Base-by-base conservation (phyloP, 1,284 basidiomycete species). In the Ceraceosorus guamensis region DNA sequence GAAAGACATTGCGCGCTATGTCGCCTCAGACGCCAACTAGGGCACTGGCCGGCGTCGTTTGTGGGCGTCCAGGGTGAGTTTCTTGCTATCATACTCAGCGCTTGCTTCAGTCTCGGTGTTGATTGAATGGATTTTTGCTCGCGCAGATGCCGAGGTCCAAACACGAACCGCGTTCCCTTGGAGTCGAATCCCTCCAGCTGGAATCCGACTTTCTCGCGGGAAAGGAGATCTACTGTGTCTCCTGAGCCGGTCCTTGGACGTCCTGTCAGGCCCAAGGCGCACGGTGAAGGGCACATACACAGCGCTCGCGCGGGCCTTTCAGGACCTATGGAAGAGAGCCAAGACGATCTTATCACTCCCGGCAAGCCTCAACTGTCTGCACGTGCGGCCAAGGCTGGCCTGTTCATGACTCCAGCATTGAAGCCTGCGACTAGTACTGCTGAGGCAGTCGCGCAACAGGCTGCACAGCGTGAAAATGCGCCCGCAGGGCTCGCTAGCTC, bases 1-100 rank as follows among this genome's bases (percentile, higher is more conserved):
- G 63, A 45, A 63, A 58, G 61, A 69, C 66, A 8, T 53, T 69
- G 30, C 60, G 61, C 16, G 67, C 59, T 2, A 41, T 24, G 37
- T 67, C 65, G 46, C 67, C 67, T 10, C 5, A 49, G 1, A 60
- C 58, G 54, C 56, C 52, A 14, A 16, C 33, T 11, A 0, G 10
- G 5, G 18, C 51, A 13, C n/a, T 53, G 32, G 7, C n/a, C 16
- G 13, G 33, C 39, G 18, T 37, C 18, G 44, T 46, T 16, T 53
- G 52, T 30, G 52, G 52, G 5, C 52, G 52, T 16, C 39, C 39
- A 3, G 39, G 39, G 39, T 41, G 39, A 41, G 39, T 41, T 11
- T 11, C 1, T 41, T 24, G 24, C 24, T 24, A 24, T 24, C 24
- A 24, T 24, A 24, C 24, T 24, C 24, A 24, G 24, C 24, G 24